phyloP scores from a whole-genome alignment of 139 green algal species.

The Chlorella sp. region DNA sequence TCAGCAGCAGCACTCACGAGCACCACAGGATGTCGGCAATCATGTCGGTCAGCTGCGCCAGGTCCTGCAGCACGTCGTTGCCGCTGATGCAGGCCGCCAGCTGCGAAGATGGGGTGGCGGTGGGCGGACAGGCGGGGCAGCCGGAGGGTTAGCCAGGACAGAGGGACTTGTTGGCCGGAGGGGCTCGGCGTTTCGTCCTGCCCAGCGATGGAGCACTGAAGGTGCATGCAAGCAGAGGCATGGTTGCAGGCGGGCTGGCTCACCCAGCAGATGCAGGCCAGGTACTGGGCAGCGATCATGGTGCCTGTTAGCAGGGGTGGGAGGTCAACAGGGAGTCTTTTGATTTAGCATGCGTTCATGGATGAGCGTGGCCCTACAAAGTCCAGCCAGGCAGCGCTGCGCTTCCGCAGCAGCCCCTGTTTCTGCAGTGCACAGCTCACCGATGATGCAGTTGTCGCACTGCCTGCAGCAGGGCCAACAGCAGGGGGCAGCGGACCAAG shows the following conservation, averaged over 20 bases:
- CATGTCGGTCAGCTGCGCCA: conserved; percentile 76
- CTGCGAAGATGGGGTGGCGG: conserved; percentile 4
- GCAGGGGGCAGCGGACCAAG: too few relatives aligned
- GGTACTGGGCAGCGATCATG: conserved; percentile 82
- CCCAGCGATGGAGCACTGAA: too few relatives aligned
- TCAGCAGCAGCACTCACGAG: conserved; percentile 62
- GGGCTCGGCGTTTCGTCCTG: too few relatives aligned
- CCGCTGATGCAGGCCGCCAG: conserved; percentile 84
- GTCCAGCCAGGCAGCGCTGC: too few relatives aligned
- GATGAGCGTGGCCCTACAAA: too few relatives aligned
- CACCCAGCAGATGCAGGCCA: conserved; percentile 87
- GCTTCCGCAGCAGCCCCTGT: too few relatives aligned
- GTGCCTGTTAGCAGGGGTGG: too few relatives aligned
- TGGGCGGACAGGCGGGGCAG: neutral
- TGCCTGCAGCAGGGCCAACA: neutral
- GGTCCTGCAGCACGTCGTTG: conserved; percentile 66
- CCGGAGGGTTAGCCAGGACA: neutral
- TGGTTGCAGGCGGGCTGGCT: neutral
- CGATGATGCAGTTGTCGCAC: conserved; percentile 89
- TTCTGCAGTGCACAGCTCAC: too few relatives aligned
- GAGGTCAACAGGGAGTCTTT: too few relatives aligned
- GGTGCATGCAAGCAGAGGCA: too few relatives aligned
- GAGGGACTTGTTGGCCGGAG: too few relatives aligned
- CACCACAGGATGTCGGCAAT: conserved; percentile 88
- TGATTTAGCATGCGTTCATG: too few relatives aligned